Evolutionary conservation across 805 yeast species (phyloP).

Genomic region (Candida incommunis): DNA sequence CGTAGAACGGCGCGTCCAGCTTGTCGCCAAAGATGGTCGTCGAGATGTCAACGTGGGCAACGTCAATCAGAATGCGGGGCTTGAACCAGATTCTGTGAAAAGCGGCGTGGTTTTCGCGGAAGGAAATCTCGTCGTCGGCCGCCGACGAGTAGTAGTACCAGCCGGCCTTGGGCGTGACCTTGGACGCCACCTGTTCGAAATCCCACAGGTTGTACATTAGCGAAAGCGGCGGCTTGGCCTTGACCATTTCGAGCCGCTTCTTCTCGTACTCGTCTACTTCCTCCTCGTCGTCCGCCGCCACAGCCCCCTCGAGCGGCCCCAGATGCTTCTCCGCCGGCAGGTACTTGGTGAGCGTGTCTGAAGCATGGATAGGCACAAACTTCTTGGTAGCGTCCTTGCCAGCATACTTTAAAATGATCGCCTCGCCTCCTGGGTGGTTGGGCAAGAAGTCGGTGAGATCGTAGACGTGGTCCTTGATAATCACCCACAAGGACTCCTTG

Average conservation of each 20-base stretch:
- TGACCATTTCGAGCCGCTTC: constrained; percentile 28
- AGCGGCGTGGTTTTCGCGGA: constrained; percentile 83
- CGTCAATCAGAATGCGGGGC: constrained; percentile 74
- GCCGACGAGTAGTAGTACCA: constrained; percentile 93
- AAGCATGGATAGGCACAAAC: constrained; percentile 82
- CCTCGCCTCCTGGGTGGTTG: constrained; percentile 50
- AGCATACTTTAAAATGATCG: constrained; percentile 38
- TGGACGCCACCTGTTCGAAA: constrained; percentile 75
- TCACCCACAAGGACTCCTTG: constrained; percentile 67
- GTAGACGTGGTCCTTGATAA: constrained; percentile 64
- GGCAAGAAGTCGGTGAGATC: constrained; percentile 53
- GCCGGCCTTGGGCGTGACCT: constrained; percentile 61
- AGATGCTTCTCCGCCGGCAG: constrained; percentile 45
- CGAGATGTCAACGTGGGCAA: constrained; percentile 50
- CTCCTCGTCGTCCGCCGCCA: constrained; percentile 14
- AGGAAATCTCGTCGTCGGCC: constrained; percentile 81
- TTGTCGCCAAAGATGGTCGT: constrained; percentile 65
- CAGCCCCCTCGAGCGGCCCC: constrained; percentile 31
- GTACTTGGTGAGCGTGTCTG: constrained; percentile 61
- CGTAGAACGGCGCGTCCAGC: constrained; percentile 67
- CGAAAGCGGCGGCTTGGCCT: constrained; percentile 48
- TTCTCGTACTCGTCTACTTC: constrained; percentile 29
- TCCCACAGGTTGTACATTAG: constrained; percentile 69
- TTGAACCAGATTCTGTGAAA: constrained; percentile 79
- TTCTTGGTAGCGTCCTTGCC: constrained; percentile 73